Evolutionary conservation across 257 asterid genomes (phyloP), one percentile per base, ranked within the genome.

Genomic region (Jaltomata sinuosa): DNA sequence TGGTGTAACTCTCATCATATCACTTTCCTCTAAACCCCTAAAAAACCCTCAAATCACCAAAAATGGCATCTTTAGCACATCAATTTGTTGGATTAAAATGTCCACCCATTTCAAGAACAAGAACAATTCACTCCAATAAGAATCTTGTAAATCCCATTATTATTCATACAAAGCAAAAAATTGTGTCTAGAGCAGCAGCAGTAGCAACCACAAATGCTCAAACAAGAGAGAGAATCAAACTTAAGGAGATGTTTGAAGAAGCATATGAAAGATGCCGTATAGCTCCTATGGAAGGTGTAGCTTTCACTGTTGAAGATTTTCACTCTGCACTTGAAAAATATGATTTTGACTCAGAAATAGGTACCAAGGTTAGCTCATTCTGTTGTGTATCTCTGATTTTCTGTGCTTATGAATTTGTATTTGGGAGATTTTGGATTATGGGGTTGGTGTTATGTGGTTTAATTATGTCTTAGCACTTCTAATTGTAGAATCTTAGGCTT

Each of bases 181-280:
- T 86, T 72, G 88, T 86, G 3, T 83, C 84, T 32, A 78, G 92
- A 49, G 87, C 91, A 1, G 92, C 94, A 5, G 93, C 96, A 6
- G 91, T 80, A n/a, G 84, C 49, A 27, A 4, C 89, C 11, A 19
- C 92, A 12, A 94, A 91, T 82, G 88, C 97, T 0, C 92, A 93
- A 83, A 89, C 93, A 1, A 91, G 93, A 64, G 98, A 97, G 84
- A 88, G 98, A 85, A 85, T 86, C 87, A 90, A 92, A 92, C 94
- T 97, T 45, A 97, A 94, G 59, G 97, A 95, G 84, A 89, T 92
- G 94, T 97, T 97, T 79, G 95, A 94, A 85, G 95, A 97, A 7
- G 98, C 99, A 11, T 91, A 91, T 22, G 98, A 97, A 79, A 90
- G 98, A 71, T 97, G 98, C 87, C 91, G 94, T 1, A 94, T 90